Evolutionary conservation across 1,284 basidiomycete genomes (phyloP), one percentile per base, ranked within the genome.

Genomic region (Irpex rosettiformis): DNA sequence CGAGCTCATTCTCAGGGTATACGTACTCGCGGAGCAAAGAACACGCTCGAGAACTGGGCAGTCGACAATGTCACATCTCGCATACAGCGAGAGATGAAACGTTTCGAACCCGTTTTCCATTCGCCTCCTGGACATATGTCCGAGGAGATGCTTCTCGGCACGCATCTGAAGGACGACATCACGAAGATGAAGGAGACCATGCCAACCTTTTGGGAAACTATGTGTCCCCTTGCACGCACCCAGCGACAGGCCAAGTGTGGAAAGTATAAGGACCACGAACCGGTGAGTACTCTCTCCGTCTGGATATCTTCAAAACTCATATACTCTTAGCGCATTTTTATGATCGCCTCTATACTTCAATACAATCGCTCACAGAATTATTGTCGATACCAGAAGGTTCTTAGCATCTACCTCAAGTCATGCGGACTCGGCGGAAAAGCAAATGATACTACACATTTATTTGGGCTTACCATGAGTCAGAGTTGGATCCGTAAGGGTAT

Each of bases 351-450:
- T 7, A 64, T 69, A 43, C 61, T 64, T 1, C 61, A 61, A 13
- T 75, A 70, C 59, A 61, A 65, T 0, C 68, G 69, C 3, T 71
- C 68, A 0, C 69, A 75, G 45, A 60, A 69, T 27, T 61, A 59
- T 5, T 66, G 65, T 29, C 63, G 59, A 1, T 40, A 73, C 8
- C 65, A 66, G 25, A 74, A 75, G 59, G 43, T 74, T 1, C 61
- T 71, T 7, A 65, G 73, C 0, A 63, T 70, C 2, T 72, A 68
- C 45, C 59, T 72, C 58, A 69, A 70, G 51, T 60, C 67, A 6
- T 60, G 65, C 22, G 67, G 68, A 2, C 45, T 69, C 0, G 56
- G 68, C 0, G 63, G 69, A 3, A 66, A 68, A 24, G 65, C 62
- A 4, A 67, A 69, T 40, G 67, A 72, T 55, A 64, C 67, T 0